Base-by-base conservation (phyloP, 176 grass and related monocot genomes). In the Musa itinerans region DNA sequence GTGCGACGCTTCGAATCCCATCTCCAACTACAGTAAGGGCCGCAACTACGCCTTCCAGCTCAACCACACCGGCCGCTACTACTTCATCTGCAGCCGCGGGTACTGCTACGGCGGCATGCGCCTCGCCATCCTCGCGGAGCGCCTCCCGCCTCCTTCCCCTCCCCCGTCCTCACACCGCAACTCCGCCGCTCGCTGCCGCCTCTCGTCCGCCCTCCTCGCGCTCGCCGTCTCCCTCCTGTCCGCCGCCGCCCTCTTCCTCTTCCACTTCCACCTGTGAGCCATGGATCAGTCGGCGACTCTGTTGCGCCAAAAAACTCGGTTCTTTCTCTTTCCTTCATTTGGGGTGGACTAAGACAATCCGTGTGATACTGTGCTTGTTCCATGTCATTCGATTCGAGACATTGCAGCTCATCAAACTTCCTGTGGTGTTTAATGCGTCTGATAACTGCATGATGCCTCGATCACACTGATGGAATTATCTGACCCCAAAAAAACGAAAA, bases 71-170 rank as follows among this genome's bases (percentile, higher is more conserved):
- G 78, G 83, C 62, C 74, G 75, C 0, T 86, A 84, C 85, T 92
- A 96, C 83, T 96, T 96, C 86, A 86, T 96, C 52, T 96, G 92
- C 77, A 88, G 87, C 77, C 79, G 79, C 56, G 92, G 92, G 49
- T 86, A 80, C 72, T 96, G 92, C 85, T 96, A 81, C 55, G 10
- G 24, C 74, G 89, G 89, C 49, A 90, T 92, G 92, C 87, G 89
- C 87, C 71, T 89, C 56, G 77, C 75, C 52, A 75, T 96, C 70
- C 69, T 79, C 26, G 83, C 76, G 50, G 80, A 86, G 68, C 75
- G 73, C 1, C 14, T 65, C 2, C 56, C 75, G 26, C 52, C 81
- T 50, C 74, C 64, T 2, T 54, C 77, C 12, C 12, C 85, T 2
- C 68, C 76, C 0, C 67, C 59, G 8, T 76, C 74, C 74, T 52